Conservation (phyloP, 73 alveolate genomes). For the Paramecium pentaurelia region DNA sequence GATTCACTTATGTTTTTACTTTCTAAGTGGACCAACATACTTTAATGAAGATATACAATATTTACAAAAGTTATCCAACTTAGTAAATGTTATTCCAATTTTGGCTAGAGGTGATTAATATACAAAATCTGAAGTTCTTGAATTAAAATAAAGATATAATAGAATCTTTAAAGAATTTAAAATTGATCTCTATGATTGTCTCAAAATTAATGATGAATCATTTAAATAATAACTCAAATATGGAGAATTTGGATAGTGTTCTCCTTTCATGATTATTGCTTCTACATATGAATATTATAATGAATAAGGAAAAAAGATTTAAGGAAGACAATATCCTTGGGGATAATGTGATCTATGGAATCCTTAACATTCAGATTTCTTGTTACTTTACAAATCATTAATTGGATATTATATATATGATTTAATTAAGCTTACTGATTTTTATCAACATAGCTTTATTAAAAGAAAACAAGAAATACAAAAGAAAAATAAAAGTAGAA, state of each 20-base stretch:
- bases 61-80: not conserved
- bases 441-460: slow-evolving; percentile 10
- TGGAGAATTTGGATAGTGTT: slow-evolving; percentile 33
- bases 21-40: slow-evolving; percentile 30
- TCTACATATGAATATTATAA: slow-evolving; percentile 30
- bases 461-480: not conserved
- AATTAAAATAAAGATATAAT: slow-evolving; percentile 14
- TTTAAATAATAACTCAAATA: not conserved
- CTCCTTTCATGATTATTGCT: slow-evolving; percentile 50
- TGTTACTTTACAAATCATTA: slow-evolving; percentile 11
- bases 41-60: not conserved
- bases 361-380: slow-evolving; percentile 61
- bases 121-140: slow-evolving; percentile 20
- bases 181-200: slow-evolving; percentile 27
- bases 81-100: slow-evolving; percentile 53
- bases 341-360: slow-evolving; percentile 52
- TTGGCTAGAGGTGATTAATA: slow-evolving; percentile 55
- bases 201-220: slow-evolving; percentile 12
- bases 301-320: not conserved
- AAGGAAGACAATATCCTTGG: slow-evolving; percentile 64
- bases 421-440: slow-evolving; percentile 38
- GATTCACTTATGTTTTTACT: slow-evolving; percentile 54
- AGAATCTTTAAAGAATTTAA: not conserved
- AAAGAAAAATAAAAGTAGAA: not conserved
- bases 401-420: slow-evolving; percentile 44